These are phyloP conservation scores for Buddleja alternifolia DNA, from an alignment of 257 asterid species.

Conservation along the genomic window DNA sequence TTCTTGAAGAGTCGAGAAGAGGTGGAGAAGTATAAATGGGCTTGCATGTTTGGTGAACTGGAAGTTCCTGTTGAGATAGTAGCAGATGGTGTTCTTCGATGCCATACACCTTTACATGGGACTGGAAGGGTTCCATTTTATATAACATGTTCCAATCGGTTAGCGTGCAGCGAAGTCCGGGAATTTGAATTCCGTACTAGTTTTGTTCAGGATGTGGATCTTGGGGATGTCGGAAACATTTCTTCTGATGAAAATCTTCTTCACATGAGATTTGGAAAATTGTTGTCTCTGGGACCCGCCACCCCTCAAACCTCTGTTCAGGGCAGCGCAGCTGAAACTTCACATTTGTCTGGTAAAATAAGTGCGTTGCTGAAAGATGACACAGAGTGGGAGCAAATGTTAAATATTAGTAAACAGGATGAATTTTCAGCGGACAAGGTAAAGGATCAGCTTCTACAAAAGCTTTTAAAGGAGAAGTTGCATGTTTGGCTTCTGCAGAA, in stretches of 20 bases:
- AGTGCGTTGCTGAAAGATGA: slow-evolving; percentile 58
- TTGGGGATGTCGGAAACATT: slow-evolving; percentile 31
- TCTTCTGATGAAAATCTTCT: slow-evolving; percentile 64
- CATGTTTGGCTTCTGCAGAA: slow-evolving; percentile 77
- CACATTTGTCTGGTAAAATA: slow-evolving; percentile 52
- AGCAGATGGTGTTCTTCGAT: slow-evolving; percentile 77
- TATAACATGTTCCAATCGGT: slow-evolving; percentile 85
- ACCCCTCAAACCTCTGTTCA: slow-evolving; percentile 38
- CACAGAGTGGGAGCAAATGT: slow-evolving; percentile 75
- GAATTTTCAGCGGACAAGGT: slow-evolving; percentile 54
- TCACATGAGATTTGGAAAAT: slow-evolving; percentile 72
- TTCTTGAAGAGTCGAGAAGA: slow-evolving; percentile 67
- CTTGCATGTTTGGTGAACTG: slow-evolving; percentile 94
- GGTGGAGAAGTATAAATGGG: slow-evolving; percentile 70
- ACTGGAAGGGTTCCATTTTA: slow-evolving; percentile 85
- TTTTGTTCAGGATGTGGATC: slow-evolving; percentile 48
- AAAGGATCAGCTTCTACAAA: slow-evolving; percentile 65
- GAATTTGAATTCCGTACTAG: slow-evolving; percentile 74
- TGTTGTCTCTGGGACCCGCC: slow-evolving; percentile 62
- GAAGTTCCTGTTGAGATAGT: slow-evolving; percentile 88
- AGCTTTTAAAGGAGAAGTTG: slow-evolving; percentile 76
- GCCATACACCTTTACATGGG: slow-evolving; percentile 73
- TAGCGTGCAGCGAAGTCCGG: slow-evolving; percentile 95
- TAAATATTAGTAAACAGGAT: slow-evolving; percentile 47
- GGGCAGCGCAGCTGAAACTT: slow-evolving; percentile 40